Evolutionary conservation across 2,329 filamentous ascomycete species (phyloP).

Genomic region (Elsinoe arachidis): DNA sequence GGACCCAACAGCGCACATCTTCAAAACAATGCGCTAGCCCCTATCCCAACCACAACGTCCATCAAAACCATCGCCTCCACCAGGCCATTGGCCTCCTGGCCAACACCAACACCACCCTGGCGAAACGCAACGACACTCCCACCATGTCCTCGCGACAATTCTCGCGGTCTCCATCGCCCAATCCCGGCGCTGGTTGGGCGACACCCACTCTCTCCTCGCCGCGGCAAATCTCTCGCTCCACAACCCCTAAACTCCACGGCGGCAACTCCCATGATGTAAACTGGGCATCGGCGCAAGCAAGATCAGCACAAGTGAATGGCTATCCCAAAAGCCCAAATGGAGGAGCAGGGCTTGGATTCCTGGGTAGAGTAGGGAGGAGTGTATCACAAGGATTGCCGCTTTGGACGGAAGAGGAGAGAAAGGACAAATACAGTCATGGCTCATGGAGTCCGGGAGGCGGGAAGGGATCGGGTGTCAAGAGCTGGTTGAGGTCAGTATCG

Average conservation of each 20-base stretch:
- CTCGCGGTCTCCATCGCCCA: constrained; percentile 79
- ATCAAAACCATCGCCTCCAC: not conserved
- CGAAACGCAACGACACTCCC: not conserved
- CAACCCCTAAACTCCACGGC: constrained; percentile 33
- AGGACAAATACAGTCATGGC: not conserved
- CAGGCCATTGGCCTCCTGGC: not conserved
- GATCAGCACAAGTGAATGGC: constrained; percentile 62
- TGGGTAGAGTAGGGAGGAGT: constrained; percentile 71
- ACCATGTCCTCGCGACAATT: constrained; percentile 28
- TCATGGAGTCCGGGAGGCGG: not conserved
- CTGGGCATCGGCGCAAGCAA: constrained; percentile 76
- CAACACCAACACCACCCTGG: not conserved
- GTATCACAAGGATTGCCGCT: constrained; percentile 71
- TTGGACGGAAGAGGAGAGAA: constrained; percentile 28
- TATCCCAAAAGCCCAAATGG: constrained; percentile 59
- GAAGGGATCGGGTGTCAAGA: constrained; percentile 32
- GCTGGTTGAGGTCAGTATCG: constrained; percentile 31
- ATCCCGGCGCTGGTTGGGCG: constrained; percentile 77
- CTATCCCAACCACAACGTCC: not conserved
- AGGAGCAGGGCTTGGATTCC: constrained; percentile 78
- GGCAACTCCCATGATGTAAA: constrained; percentile 54
- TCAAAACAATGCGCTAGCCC: not conserved
- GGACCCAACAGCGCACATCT: not conserved
- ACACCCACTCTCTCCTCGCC: constrained; percentile 69
- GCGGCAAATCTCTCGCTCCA: constrained; percentile 41